phyloP scores from a whole-genome alignment of 495 filamentous ascomycete species.

The Stereocaulon alpinum region DNA sequence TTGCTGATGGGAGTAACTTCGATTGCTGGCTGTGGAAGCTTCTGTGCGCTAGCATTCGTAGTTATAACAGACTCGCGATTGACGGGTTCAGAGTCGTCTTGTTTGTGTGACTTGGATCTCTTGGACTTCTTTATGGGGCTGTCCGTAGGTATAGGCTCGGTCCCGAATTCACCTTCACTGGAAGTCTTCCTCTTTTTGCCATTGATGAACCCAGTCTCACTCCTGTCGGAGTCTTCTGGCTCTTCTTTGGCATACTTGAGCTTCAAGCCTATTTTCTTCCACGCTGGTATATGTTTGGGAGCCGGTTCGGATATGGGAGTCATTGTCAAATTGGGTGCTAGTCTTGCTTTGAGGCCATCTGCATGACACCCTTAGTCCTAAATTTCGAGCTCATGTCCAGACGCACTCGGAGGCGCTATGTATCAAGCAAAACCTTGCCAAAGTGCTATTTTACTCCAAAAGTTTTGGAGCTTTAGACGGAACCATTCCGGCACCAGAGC shows the following conservation, averaged over 20 bases:
- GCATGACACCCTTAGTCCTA: too few species aligned
- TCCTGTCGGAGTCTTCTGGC: slow-evolving; percentile 22
- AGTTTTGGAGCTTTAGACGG: neutral
- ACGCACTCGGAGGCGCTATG: too few species aligned
- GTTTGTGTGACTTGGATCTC: slow-evolving; percentile 19
- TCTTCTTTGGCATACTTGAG: slow-evolving; percentile 52
- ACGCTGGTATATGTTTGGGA: slow-evolving; percentile 51
- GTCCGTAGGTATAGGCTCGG: neutral
- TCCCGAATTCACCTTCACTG: slow-evolving; percentile 15
- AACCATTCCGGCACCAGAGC: neutral
- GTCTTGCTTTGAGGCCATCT: neutral
- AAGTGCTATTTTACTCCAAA: neutral
- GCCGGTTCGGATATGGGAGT: slow-evolving; percentile 18
- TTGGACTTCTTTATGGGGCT: slow-evolving; percentile 15
- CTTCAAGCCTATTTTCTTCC: slow-evolving; percentile 69
- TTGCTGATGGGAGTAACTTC: slow-evolving; percentile 3
- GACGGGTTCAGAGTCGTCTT: neutral
- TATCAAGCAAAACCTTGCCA: too few species aligned
- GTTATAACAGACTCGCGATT: neutral
- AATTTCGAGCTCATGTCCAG: too few species aligned
- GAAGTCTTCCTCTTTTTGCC: slow-evolving; percentile 20
- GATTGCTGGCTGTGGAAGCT: neutral
- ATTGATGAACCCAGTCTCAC: slow-evolving; percentile 3
- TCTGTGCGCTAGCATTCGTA: slow-evolving; percentile 23
- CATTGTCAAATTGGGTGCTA: slow-evolving; percentile 15